phyloP scores from a whole-genome alignment of 352 stramenopile species.

The Globisporangium canariense region DNA sequence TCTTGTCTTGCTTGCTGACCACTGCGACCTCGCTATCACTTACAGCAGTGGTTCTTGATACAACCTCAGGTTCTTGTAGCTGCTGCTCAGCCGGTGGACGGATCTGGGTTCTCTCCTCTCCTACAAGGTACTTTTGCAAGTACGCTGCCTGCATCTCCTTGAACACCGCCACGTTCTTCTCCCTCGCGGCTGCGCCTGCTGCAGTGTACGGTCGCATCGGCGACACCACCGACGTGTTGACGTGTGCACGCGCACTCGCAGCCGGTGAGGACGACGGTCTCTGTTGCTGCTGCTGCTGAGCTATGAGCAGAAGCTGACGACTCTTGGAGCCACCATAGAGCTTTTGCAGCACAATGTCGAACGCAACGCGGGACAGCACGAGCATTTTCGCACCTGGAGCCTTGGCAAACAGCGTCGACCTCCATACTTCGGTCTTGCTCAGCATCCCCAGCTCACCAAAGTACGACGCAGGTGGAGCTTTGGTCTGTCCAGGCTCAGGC shows the following conservation, averaged over 20 bases:
- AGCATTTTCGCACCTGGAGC: constrained; percentile 26
- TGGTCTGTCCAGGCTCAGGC: not conserved
- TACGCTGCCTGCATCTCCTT: constrained; percentile 26
- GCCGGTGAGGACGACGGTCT: constrained; percentile 37
- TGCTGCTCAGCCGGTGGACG: constrained; percentile 1
- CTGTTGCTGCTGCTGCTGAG: constrained; percentile 21
- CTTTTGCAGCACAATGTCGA: constrained; percentile 36
- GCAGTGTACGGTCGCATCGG: constrained; percentile 26
- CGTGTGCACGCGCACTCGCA: constrained; percentile 10
- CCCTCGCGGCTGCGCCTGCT: constrained; percentile 17
- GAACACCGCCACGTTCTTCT: constrained; percentile 26
- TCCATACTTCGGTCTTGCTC: constrained; percentile 36
- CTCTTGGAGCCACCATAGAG: constrained; percentile 39
- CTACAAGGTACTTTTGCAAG: not conserved
- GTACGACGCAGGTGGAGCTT: constrained; percentile 21
- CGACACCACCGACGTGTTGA: constrained; percentile 6
- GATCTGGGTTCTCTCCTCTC: not conserved
- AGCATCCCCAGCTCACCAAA: constrained; percentile 54
- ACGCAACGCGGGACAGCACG: constrained; percentile 26
- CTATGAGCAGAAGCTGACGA: constrained; percentile 12
- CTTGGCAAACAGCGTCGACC: constrained; percentile 25
- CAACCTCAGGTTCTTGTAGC: not conserved
- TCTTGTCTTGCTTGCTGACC: constrained; percentile 2
- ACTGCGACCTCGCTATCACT: not conserved
- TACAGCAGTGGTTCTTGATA: not conserved